A percentile compares a stretch with the other conserved stretches of the same genome.
Evolutionary conservation across 1,284 basidiomycete genomes (phyloP).

Genomic region (Sanguinoderma infundibulare): DNA sequence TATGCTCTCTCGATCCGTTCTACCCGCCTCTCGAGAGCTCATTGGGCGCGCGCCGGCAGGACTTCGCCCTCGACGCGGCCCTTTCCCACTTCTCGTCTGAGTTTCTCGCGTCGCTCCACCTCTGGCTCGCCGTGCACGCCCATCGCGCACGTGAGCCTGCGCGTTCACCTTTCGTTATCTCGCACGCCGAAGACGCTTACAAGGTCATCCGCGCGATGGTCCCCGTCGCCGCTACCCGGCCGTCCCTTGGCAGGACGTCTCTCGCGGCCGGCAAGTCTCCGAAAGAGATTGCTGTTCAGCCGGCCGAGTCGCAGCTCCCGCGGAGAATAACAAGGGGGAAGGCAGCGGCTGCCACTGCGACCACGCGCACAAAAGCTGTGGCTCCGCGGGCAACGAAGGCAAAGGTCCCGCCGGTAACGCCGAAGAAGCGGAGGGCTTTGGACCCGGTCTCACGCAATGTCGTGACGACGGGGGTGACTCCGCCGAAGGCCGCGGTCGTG

Average conservation of each 20-base stretch:
- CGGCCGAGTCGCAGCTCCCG: neutral
- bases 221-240: slow-evolving; percentile 17
- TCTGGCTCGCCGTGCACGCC: slow-evolving; percentile 71
- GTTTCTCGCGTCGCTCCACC: slow-evolving; percentile 52
- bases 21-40: neutral
- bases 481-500: slow-evolving; percentile 19
- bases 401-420: slow-evolving; percentile 28
- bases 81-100: slow-evolving; percentile 47
- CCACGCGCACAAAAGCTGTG: slow-evolving; percentile 1
- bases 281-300: neutral
- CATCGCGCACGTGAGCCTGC: slow-evolving; percentile 52
- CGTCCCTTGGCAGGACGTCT: slow-evolving; percentile 15
- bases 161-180: slow-evolving; percentile 46
- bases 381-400: slow-evolving; percentile 11
- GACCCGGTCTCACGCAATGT: slow-evolving; percentile 42
- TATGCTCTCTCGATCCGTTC: slow-evolving; percentile 30
- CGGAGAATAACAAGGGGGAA: slow-evolving; percentile 18
- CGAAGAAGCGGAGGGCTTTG: slow-evolving; percentile 41
- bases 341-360: slow-evolving; percentile 1
- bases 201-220: slow-evolving; percentile 48
- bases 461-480: slow-evolving; percentile 22
- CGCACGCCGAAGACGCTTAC: slow-evolving; percentile 56
- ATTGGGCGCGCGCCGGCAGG: slow-evolving; percentile 35
- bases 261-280: neutral
- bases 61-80: slow-evolving; percentile 43